Base-by-base conservation (phyloP, 2,329 filamentous ascomycete species). In the Cytospora piceae region DNA sequence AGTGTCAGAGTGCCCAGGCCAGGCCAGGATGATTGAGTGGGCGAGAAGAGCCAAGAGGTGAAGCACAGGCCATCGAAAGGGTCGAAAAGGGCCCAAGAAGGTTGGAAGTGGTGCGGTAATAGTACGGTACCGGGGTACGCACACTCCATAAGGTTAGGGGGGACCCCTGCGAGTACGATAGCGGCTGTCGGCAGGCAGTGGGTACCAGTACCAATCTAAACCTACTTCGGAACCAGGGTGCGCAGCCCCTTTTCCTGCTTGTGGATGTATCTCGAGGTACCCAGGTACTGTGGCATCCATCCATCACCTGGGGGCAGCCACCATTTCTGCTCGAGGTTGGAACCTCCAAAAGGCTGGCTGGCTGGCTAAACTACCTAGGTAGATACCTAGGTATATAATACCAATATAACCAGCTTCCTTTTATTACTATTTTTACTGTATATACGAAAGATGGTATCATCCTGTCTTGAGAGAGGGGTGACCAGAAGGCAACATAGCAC, bases 31-130 rank as follows among this genome's bases (percentile, higher is more conserved):
- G 5, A 34, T 29, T 24, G 53, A 55, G 39, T 57, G 61, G 61
- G 61, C 37, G 27, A 51, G 54, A 49, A 54, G 56, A 55, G 61
- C 56, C 61, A 55, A 51, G 39, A 63, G 53, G 49, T 63, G 61
- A 55, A 46, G 56, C 61, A 46, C 61, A 37, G 61, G 61, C 53
- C 39, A 37, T 54, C 53, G 53, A 46, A 63, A 54, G 39, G 60
- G 60, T 49, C 53, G 52, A 56, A 62, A 53, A 53, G 60, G n/a
- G 39, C 39, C 56, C 52, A 56, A 57, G 53, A 57, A 27, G 60
- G 31, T 34, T 54, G 39, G 53, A 63, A 54, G 52, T 54, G 60
- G 60, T 49, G 46, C 46, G 46, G 46, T 49, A 49, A 49, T 49
- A 49, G 46, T 14, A 49, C 46, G 46, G 46, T 49, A 49, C 46